Base-by-base conservation (phyloP, 805 yeast genomes). In the Ogataea sp. region DNA sequence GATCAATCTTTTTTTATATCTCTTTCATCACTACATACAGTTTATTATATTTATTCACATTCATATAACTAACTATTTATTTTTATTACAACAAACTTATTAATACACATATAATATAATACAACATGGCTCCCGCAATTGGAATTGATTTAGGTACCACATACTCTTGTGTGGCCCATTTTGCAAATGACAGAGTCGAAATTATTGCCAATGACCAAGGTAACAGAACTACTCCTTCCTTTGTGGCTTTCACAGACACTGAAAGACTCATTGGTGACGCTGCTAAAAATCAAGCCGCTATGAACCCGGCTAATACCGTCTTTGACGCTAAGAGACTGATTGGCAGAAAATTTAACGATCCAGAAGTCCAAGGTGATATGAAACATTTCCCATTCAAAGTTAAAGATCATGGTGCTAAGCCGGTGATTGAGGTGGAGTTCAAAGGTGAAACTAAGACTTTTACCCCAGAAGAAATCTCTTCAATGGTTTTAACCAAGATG, bases 121-220 rank as follows among this genome's bases (percentile, higher is more conserved):
- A 35, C 18, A 57, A 45, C 30, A 70, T 71, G 75, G 56, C 73
- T 31, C 70, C 65, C 56, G 75, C 77, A 47, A 67, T 80, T 46
- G 87, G 89, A 66, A 81, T 81, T 59, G 89, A 81, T 69, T 78
- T 81, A 66, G 89, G 89, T 70, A 81, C 89, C 43, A 87, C 95
- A 43, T 87, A 87, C 73, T 87, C 96, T 38, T 88, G 96, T 79
- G 96, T 88, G 47, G 96, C 95, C 55, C 94, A 87, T 61, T 87
- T 87, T 73, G 73, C 87, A 56, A 84, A 84, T 60, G 94, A 90
- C 53, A 75, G 84, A 62, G 97, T 89, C 39, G 97, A 89, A 69
- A 89, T 88, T 65, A 84, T 88, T 61, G 96, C 97, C 58, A 88
- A 88, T 64, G 97, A 89, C 67, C 97, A 88, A 74, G 97, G 97